Evolutionary conservation across 2,329 filamentous ascomycete genomes (phyloP).

Genomic region (Niveomyces coronatus): DNA sequence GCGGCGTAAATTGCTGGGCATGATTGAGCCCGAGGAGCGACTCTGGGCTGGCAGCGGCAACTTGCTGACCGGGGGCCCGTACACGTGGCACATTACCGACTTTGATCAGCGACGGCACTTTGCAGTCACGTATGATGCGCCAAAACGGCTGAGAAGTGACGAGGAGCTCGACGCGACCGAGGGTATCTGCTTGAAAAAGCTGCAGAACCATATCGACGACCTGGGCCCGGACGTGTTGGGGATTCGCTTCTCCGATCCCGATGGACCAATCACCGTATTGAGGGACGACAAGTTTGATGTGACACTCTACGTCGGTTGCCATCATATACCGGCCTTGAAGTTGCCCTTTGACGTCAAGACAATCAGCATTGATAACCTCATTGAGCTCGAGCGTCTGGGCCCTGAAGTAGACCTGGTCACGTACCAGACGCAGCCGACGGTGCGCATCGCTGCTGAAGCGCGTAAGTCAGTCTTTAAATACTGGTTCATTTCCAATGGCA

Average conservation of each 20-base stretch:
- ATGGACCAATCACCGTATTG: slow-evolving; percentile 12
- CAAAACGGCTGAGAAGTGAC: background rate
- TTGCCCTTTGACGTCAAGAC: slow-evolving; percentile 15
- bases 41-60: slow-evolving; percentile 7
- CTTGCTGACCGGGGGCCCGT: slow-evolving; percentile 2
- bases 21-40: slow-evolving; percentile 3
- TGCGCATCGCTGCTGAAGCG: slow-evolving; percentile 3
- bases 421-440: slow-evolving; percentile 12
- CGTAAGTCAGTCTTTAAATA: slow-evolving; percentile 22
- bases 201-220: slow-evolving; percentile 4
- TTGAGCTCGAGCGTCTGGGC: slow-evolving; percentile 19
- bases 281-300: slow-evolving; percentile 17
- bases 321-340: background rate
- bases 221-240: slow-evolving; percentile 5
- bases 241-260: slow-evolving; percentile 6
- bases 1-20: no score
- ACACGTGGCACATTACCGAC: slow-evolving; percentile 8
- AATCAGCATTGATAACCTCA: slow-evolving; percentile 14
- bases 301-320: slow-evolving; percentile 17
- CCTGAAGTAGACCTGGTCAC: slow-evolving; percentile 19
- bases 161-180: slow-evolving; percentile 5
- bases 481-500: slow-evolving; percentile 17
- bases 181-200: slow-evolving; percentile 1
- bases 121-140: slow-evolving; percentile 3
- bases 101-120: slow-evolving; percentile 8